Evolutionary conservation across 1,284 basidiomycete genomes (phyloP), one percentile per base, ranked within the genome.

Genomic region (Ceratobasidium sp.): DNA sequence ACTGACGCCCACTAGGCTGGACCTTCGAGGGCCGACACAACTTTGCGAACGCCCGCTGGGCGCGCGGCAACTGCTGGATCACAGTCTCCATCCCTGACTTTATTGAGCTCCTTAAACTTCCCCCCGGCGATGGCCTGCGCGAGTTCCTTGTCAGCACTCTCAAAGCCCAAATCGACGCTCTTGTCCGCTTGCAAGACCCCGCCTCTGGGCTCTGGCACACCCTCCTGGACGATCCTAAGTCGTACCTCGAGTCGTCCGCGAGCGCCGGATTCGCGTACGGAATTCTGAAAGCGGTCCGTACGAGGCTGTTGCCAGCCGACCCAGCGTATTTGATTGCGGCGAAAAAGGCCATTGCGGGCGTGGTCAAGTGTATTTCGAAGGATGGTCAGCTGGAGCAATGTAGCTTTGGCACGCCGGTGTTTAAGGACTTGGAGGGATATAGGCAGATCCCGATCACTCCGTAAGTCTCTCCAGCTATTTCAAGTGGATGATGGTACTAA

Each of bases 11-110:
- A 50, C 14, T 50, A 84, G 85, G 84, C 7, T 87, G 86, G 85
- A 85, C 83, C 5, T 87, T 86, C 72, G 83, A 84, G 59, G 85
- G 85, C 4, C 80, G 84, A 44, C 84, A 86, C 77, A 83, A 85
- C 74, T 89, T 88, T 77, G 87, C 84, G 9, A 80, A 81, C 35
- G 87, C 88, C 2, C 82, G 84, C 43, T 89, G 88, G 89, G 89
- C 87, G 2, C 81, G 88, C 59, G 88, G 89, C 28, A 90, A 89
- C 79, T 88, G 87, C 79, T 90, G 88, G 86, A 84, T 88, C 72
- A 89, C 88, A 0, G 82, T 88, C 41, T 83, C 87, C 26, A 89
- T 89, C 76, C 88, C 88, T 0, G 84, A 88, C 76, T 88, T 90
- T 79, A 85, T 89, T 75, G 85, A 87, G 67, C 82, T 87, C 74